These are phyloP conservation scores for Clavispora santaluciae DNA, from an alignment of 805 yeast genomes.

Conservation along the genomic window DNA sequence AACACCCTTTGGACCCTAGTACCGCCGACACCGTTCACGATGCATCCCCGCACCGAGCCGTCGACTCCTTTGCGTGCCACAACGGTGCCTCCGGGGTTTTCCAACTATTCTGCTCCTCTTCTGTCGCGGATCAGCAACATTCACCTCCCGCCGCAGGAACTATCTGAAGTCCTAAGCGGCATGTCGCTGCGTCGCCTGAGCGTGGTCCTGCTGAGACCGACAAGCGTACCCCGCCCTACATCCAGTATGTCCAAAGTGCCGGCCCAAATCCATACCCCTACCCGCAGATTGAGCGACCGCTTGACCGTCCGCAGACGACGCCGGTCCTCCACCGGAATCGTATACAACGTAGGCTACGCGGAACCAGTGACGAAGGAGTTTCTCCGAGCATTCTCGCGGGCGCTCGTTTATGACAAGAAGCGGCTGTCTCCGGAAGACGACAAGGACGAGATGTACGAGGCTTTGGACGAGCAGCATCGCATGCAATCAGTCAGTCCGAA, in stretches of 20 bases:
- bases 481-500: slow-evolving; percentile 11
- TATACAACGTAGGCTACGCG: slow-evolving; percentile 26
- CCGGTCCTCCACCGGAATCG: slow-evolving; percentile 15
- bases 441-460: slow-evolving; percentile 6
- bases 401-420: slow-evolving; percentile 17
- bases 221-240: background rate
- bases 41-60: slow-evolving; percentile 15
- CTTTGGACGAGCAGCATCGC: slow-evolving; percentile 9
- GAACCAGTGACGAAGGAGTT: slow-evolving; percentile 38
- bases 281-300: slow-evolving; percentile 12
- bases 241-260: slow-evolving; percentile 1
- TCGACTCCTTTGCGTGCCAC: slow-evolving; percentile 14
- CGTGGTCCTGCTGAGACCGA: background rate
- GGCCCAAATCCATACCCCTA: slow-evolving; percentile 9
- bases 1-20: background rate
- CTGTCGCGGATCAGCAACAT: slow-evolving; percentile 10
- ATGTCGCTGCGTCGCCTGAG: slow-evolving; percentile 9
- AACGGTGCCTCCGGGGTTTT: background rate
- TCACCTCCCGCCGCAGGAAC: slow-evolving; percentile 21
- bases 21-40: slow-evolving; percentile 1
- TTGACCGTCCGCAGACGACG: slow-evolving; percentile 12
- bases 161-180: slow-evolving; percentile 13
- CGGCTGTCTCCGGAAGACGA: slow-evolving; percentile 3
- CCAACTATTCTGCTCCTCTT: slow-evolving; percentile 9
- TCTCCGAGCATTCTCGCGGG: slow-evolving; percentile 30